phyloP scores from a whole-genome alignment of 108 stramenopile species.

The Chaetoceros tenuissimus region DNA sequence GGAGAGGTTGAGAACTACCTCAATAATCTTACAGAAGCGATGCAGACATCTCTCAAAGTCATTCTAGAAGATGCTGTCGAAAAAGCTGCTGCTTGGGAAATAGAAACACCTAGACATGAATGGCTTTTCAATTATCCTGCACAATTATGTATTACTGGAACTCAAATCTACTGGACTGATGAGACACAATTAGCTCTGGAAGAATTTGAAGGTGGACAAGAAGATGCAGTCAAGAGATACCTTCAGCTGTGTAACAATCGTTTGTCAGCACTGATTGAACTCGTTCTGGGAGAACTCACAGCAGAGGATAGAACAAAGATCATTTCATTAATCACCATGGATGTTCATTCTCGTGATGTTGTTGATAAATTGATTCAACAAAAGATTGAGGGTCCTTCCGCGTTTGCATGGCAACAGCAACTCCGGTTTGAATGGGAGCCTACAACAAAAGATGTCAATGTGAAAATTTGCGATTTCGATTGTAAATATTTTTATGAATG shows the following conservation, averaged over 20 bases:
- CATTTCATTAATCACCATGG: slow-evolving; percentile 89
- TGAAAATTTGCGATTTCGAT: slow-evolving; percentile 78
- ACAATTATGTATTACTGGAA: slow-evolving; percentile 79
- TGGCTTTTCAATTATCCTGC: slow-evolving; percentile 90
- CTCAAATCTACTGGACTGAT: slow-evolving; percentile 91
- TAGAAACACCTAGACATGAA: slow-evolving; percentile 76
- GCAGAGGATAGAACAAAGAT: slow-evolving; percentile 76
- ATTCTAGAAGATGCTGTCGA: slow-evolving; percentile 71
- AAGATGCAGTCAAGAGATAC: slow-evolving; percentile 85
- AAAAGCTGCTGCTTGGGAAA: slow-evolving; percentile 85
- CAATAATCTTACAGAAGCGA: slow-evolving; percentile 77
- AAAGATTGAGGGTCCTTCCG: slow-evolving; percentile 75
- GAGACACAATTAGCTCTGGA: slow-evolving; percentile 83
- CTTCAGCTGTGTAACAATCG: slow-evolving; percentile 63
- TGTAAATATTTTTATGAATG: slow-evolving; percentile 93
- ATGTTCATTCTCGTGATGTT: slow-evolving; percentile 88
- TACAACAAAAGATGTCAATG: slow-evolving; percentile 66
- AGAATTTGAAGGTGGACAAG: slow-evolving; percentile 83
- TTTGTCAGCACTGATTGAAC: slow-evolving; percentile 61
- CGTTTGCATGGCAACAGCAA: slow-evolving; percentile 88
- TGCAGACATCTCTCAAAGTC: slow-evolving; percentile 65
- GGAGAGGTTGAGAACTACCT: slow-evolving; percentile 85
- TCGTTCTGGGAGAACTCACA: slow-evolving; percentile 71
- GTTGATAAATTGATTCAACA: slow-evolving; percentile 73
- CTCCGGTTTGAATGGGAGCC: slow-evolving; percentile 86